Conservation (phyloP, 139 green algal species). For the Micromonas pusilla region DNA sequence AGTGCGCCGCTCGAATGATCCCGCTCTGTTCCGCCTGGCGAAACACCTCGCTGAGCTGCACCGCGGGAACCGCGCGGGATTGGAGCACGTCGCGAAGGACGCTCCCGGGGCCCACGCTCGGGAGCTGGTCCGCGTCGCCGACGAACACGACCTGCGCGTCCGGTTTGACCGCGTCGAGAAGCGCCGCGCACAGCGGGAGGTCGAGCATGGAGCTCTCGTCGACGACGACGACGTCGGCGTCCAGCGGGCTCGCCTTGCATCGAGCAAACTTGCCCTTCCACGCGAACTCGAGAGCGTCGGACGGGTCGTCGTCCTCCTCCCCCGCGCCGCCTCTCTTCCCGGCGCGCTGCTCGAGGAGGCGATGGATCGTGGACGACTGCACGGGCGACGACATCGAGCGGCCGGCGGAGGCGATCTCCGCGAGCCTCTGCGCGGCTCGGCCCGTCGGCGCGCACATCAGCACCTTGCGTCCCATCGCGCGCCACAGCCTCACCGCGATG, state of each 20-base stretch:
- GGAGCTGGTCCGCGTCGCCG: slow-evolving; percentile 82
- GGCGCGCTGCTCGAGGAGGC: slow-evolving; percentile 53
- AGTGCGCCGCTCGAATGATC: slow-evolving; percentile 63
- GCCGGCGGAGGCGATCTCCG: slow-evolving; percentile 29
- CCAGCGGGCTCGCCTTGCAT: slow-evolving; percentile 32
- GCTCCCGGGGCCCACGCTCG: slow-evolving; percentile 62
- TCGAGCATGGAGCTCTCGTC: slow-evolving; percentile 81
- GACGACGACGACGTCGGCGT: slow-evolving; percentile 54
- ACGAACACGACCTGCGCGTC: slow-evolving; percentile 62
- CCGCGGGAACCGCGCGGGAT: slow-evolving; percentile 1
- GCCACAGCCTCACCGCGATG: slow-evolving; percentile 7
- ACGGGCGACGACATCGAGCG: background rate
- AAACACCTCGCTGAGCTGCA: slow-evolving; percentile 67
- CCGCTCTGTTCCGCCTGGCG: slow-evolving; percentile 48
- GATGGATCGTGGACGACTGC: slow-evolving; percentile 54
- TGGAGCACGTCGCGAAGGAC: slow-evolving; percentile 29
- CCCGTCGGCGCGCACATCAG: slow-evolving; percentile 58
- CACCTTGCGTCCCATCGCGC: slow-evolving; percentile 33
- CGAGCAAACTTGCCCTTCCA: slow-evolving; percentile 10
- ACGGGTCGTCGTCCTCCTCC: slow-evolving; percentile 10
- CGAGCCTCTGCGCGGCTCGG: slow-evolving; percentile 54
- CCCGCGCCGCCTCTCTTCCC: background rate
- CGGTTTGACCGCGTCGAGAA: slow-evolving; percentile 52
- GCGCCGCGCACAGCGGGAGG: slow-evolving; percentile 54
- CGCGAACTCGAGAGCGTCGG: background rate